Percentiles rank a stretch among this genome's conserved stretches.
Conservation (phyloP, 495 filamentous ascomycete genomes). For the Melanomma pulvis-pyrius region DNA sequence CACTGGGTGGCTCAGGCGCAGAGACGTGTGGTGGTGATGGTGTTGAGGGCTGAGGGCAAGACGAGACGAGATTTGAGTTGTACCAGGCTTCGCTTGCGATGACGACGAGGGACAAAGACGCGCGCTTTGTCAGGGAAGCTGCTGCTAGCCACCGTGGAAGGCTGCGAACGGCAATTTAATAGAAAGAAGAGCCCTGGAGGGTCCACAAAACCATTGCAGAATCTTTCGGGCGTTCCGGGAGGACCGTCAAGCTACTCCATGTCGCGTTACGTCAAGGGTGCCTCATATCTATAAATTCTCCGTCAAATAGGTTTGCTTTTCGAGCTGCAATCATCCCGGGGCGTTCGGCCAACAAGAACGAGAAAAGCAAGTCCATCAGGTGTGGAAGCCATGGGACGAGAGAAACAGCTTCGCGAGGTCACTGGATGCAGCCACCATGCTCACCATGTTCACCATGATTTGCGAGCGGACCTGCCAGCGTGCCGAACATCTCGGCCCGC, state of each 20-base stretch:
- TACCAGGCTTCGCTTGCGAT: constrained; percentile 5
- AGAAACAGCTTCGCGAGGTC: neutral
- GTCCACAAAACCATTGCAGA: neutral
- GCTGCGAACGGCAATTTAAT: neutral
- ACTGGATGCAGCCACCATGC: neutral
- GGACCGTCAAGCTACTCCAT: neutral
- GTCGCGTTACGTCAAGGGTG: neutral
- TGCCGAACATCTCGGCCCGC: neutral
- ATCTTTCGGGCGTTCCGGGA: neutral
- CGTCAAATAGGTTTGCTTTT: neutral
- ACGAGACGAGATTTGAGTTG: neutral
- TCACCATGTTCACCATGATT: neutral
- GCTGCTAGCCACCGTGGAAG: neutral
- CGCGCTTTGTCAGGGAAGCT: neutral
- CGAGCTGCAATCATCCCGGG: neutral
- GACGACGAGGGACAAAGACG: neutral
- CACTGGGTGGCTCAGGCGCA: neutral
- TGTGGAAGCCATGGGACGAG: neutral
- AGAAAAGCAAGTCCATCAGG: neutral
- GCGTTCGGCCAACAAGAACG: neutral
- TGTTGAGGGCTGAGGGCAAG: neutral
- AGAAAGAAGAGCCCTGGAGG: neutral
- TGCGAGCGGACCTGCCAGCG: neutral
- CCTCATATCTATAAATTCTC: neutral
- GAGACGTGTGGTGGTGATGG: neutral